A percentile compares a stretch with the other conserved stretches of the same genome.
Conservation (phyloP, 1,139 yeast species). For the Nakaseomyces kungkrabaensis region DNA sequence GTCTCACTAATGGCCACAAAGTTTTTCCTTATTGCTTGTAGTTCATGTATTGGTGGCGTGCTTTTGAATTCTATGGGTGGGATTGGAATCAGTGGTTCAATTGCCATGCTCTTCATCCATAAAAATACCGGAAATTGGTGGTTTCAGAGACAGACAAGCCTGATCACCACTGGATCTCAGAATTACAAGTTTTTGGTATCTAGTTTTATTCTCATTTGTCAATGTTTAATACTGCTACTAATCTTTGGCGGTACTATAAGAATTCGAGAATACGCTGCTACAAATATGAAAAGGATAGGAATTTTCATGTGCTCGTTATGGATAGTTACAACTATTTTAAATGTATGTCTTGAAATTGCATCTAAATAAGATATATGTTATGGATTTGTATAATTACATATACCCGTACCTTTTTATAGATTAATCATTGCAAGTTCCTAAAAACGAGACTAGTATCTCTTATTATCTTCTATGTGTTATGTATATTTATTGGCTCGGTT, state of each 20-base stretch:
- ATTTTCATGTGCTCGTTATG: conserved; percentile 24
- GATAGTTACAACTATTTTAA: conserved; percentile 23
- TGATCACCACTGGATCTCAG: conserved; percentile 8
- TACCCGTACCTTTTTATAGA: not conserved
- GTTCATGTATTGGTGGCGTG: conserved; percentile 30
- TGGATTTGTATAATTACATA: no score
- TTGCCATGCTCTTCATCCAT: conserved; percentile 24
- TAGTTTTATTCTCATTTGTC: conserved; percentile 16
- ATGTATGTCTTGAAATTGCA: conserved; percentile 18
- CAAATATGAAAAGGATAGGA: conserved; percentile 18
- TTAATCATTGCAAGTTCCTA: no score
- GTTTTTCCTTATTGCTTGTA: conserved; percentile 27
- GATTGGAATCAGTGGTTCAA: conserved; percentile 28
- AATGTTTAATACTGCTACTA: conserved; percentile 12
- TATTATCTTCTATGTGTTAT: no score
- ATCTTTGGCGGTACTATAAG: conserved; percentile 14
- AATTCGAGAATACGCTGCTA: conserved; percentile 9
- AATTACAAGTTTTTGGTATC: conserved; percentile 23
- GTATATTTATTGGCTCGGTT: no score
- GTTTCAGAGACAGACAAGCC: conserved; percentile 17
- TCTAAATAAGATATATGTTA: not conserved
- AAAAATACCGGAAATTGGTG: conserved; percentile 16
- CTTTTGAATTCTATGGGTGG: conserved; percentile 29
- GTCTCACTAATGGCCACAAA: conserved; percentile 18
- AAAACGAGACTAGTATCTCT: no score